These are phyloP conservation scores for Fraxinus sp. DNA, from an alignment of 305 asterid genomes.

Conservation along the genomic window DNA sequence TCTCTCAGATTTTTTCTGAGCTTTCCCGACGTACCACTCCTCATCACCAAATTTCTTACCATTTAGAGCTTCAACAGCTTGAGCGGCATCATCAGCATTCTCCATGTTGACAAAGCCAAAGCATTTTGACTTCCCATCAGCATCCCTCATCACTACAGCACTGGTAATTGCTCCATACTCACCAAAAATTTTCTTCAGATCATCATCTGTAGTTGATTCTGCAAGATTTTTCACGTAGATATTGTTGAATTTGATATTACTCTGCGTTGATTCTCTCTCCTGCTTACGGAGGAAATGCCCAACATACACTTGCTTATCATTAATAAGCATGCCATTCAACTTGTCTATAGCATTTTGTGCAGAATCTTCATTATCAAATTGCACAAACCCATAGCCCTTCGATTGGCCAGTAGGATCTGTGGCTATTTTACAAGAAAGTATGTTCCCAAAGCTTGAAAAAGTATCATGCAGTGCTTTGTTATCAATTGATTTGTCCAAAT, in stretches of 20 bases:
- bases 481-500: conserved; percentile 44
- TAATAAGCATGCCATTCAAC: conserved; percentile 41
- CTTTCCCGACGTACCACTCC: background rate
- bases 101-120: no score
- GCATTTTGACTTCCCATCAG: no score
- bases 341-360: conserved; percentile 45
- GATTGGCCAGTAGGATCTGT: conserved; percentile 36
- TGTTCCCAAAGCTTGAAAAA: conserved; percentile 40
- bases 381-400: conserved; percentile 45
- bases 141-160: no score
- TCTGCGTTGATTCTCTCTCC: conserved; percentile 29
- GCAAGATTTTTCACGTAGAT: conserved; percentile 43
- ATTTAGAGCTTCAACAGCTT: no score
- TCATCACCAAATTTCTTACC: no score
- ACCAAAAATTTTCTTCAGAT: conserved; percentile 32
- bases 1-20: conserved; percentile 43
- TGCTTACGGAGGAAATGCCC: conserved; percentile 41
- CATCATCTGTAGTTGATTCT: conserved; percentile 38
- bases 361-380: conserved; percentile 38
- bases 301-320: conserved; percentile 44
- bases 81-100: no score
- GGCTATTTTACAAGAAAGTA: conserved; percentile 47
- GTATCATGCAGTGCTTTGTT: conserved; percentile 43
- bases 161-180: conserved; percentile 23
- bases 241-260: conserved; percentile 35